Evolutionary conservation across 495 filamentous ascomycete genomes (phyloP).

Genomic region (Lasiosphaeris hirsuta): DNA sequence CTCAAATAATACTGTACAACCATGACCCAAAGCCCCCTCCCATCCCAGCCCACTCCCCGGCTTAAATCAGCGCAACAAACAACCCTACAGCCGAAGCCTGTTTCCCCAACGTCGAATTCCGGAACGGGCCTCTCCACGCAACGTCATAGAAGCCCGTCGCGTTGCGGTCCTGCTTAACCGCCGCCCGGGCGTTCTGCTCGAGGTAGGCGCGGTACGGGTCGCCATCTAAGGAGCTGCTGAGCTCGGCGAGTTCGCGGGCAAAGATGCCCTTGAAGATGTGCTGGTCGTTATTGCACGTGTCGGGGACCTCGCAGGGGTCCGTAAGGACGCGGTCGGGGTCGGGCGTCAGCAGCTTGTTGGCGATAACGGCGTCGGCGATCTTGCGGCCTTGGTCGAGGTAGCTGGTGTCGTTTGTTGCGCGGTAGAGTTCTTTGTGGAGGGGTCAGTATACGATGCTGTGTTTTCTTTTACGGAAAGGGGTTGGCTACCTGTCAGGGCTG

Average conservation of each 20-base stretch:
- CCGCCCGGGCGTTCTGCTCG: constrained; percentile 51
- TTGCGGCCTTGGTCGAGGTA: constrained; percentile 50
- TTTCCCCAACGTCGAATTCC: constrained; percentile 45
- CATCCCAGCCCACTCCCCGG: too few relatives aligned
- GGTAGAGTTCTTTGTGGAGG: constrained; percentile 20
- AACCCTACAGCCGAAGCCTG: constrained; percentile 60
- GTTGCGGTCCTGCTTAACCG: constrained; percentile 53
- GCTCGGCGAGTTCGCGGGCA: constrained; percentile 55
- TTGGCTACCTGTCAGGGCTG: constrained; percentile 57
- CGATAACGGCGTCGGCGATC: constrained; percentile 50
- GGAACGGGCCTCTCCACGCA: constrained; percentile 55
- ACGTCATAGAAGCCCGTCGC: constrained; percentile 48
- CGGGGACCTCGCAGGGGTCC: constrained; percentile 51
- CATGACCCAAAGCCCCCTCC: neutral
- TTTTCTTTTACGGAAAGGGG: neutral
- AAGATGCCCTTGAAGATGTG: constrained; percentile 76
- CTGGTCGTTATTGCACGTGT: constrained; percentile 52
- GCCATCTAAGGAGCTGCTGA: constrained; percentile 47
- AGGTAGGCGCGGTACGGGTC: constrained; percentile 51
- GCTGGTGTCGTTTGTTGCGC: constrained; percentile 19
- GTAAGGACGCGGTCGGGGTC: constrained; percentile 51
- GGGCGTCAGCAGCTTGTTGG: neutral
- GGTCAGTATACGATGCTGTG: neutral
- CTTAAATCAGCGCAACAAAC: constrained; percentile 37
- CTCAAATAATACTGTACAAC: neutral